These are phyloP conservation scores for Fusarium chlamydosporum DNA, from an alignment of 2,329 filamentous ascomycete genomes.

Conservation along the genomic window DNA sequence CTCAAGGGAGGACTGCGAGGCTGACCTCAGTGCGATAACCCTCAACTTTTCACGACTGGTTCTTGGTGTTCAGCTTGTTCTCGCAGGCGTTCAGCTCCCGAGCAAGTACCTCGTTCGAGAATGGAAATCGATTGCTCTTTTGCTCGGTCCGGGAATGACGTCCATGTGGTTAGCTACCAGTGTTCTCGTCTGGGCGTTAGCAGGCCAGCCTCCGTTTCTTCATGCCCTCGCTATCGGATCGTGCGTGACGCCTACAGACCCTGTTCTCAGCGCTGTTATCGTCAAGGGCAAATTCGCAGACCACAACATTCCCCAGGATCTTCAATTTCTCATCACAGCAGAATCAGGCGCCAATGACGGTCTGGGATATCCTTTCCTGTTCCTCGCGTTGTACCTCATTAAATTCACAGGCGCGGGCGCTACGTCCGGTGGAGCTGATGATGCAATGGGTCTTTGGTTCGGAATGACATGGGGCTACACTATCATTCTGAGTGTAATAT, in stretches of 20 bases:
- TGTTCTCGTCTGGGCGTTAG: conserved; percentile 81
- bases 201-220: conserved; percentile 79
- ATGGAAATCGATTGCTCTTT: conserved; percentile 80
- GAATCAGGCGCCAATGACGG: conserved; percentile 94
- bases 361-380: conserved; percentile 89
- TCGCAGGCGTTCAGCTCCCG: conserved; percentile 89
- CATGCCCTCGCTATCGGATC: conserved; percentile 85
- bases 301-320: conserved; percentile 83
- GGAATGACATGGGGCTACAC: conserved; percentile 88
- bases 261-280: conserved; percentile 88
- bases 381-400: conserved; percentile 85
- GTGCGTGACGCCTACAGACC: conserved; percentile 93
- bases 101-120: conserved; percentile 83
- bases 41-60: conserved; percentile 89
- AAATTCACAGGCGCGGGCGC: conserved; percentile 73
- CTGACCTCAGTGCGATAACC: conserved; percentile 78
- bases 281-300: conserved; percentile 96
- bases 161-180: conserved; percentile 90
- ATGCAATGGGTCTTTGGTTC: conserved; percentile 85
- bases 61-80: conserved; percentile 88
- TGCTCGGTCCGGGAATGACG: conserved; percentile 88
- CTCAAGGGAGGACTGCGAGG: conserved; percentile 52
- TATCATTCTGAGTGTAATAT: conserved; percentile 82
- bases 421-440: conserved; percentile 69
- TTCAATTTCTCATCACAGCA: conserved; percentile 84